phyloP scores from a whole-genome alignment of 73 alveolate genomes.

The Paramecium primaurelia region DNA sequence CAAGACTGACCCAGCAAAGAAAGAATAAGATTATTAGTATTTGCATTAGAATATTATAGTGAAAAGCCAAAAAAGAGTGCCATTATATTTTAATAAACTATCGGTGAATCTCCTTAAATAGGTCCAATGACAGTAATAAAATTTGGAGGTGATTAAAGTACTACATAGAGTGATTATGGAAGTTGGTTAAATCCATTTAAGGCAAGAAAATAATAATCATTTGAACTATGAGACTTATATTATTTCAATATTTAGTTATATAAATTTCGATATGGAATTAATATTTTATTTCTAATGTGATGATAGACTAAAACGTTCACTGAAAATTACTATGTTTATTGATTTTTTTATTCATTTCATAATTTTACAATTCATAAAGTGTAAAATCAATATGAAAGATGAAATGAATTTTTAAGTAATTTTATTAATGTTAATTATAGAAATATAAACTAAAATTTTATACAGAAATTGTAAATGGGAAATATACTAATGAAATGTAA shows the following conservation, averaged over 20 bases:
- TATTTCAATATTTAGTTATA: background rate
- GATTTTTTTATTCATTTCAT: background rate
- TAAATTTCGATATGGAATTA: background rate
- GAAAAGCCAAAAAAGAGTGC: background rate
- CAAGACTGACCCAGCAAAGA: slow-evolving; percentile 2
- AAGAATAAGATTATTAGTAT: background rate
- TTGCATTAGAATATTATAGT: background rate
- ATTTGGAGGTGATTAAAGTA: background rate
- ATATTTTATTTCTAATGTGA: background rate
- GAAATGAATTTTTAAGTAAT: background rate
- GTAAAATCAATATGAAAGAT: background rate
- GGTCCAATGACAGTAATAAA: background rate
- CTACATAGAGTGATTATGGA: background rate
- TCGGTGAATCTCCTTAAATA: background rate
- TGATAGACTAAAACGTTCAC: background rate
- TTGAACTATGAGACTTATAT: background rate
- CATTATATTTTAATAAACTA: background rate
- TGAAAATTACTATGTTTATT: background rate
- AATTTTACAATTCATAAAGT: background rate
- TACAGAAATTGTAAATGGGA: background rate
- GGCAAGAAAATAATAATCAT: background rate
- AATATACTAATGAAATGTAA: background rate
- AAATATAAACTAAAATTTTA: background rate
- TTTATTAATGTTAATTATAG: background rate
- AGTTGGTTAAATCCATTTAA: background rate